Base-by-base conservation (phyloP, 306 rosid species). In the Cicer chorassanicum region DNA sequence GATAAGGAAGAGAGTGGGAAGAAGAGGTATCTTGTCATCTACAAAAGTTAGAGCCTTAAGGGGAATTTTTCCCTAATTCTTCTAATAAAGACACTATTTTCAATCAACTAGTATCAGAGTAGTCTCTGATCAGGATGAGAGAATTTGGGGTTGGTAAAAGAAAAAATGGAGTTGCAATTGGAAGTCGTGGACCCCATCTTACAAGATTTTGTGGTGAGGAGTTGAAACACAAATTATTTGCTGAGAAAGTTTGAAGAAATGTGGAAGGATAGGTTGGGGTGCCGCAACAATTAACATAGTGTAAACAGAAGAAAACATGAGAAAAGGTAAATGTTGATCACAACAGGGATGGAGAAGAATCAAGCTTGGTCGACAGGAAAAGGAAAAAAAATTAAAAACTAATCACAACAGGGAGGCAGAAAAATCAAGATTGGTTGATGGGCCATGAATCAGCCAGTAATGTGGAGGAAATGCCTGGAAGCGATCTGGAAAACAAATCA, bases 31-130 rank as follows among this genome's bases (percentile, higher is more conserved):
- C 18, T 12, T 34, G 64, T 7, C 64, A 57, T 21, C 9, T 56
- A n/a, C 11, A 41, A 57, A 8, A 10, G 15, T 29, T 21, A 29
- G 10, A 36, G 43, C 65, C 43, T 60, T 60, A 34, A 29, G 43
- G 65, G 18, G 42, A 12, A 59, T 12, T 59, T 1, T 12, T 34
- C 43, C 43, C 65, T 34, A 36, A 60, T 11, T 60, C 43, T 11
- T 59, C 42, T 6, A 2, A 29, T 24, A 12, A 59, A 29, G 24
- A 54, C 60, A 54, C 14, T 54, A 54, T 10, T 16, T 54, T 54
- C 60, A 54, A 54, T 54, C 34, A 54, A 54, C 60, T 54, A 16
- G 12, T 6, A 53, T 53, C 59, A 53, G 59, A 16, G 59, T 53
- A 53, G 18, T 15, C 9, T 53, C 59, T 53, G 59, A 7, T 53